phyloP scores from a whole-genome alignment of 1,284 basidiomycete species.

The Agroathelia rolfsii region DNA sequence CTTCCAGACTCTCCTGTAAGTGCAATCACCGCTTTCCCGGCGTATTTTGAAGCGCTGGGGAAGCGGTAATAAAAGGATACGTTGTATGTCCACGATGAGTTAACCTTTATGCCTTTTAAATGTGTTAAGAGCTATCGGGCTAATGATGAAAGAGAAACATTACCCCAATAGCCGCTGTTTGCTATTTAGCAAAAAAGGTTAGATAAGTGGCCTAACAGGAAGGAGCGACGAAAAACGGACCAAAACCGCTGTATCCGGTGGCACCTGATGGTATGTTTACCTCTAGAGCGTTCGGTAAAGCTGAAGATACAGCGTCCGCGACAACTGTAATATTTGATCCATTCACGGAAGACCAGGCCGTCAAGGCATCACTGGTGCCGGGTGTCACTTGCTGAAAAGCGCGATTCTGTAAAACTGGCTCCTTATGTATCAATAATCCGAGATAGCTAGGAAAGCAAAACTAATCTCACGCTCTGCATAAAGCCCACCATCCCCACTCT shows the following conservation, averaged over 20 bases:
- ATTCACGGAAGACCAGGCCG: constrained; percentile 45
- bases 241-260: constrained; percentile 41
- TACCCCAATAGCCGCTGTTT: constrained; percentile 54
- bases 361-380: constrained; percentile 40
- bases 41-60: constrained; percentile 35
- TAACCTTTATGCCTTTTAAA: constrained; percentile 49
- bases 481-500: constrained; percentile 53
- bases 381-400: constrained; percentile 50
- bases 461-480: constrained; percentile 42
- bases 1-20: constrained; percentile 34
- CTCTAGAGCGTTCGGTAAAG: constrained; percentile 55
- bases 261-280: constrained; percentile 36
- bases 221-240: too few species aligned
- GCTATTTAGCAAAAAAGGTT: too few species aligned
- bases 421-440: neutral
- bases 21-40: constrained; percentile 32
- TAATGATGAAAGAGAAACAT: too few species aligned
- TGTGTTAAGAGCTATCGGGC: constrained; percentile 3
- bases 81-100: constrained; percentile 45
- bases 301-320: constrained; percentile 43
- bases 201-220: too few species aligned
- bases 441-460: too few species aligned
- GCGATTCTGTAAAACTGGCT: constrained; percentile 44
- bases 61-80: constrained; percentile 60
- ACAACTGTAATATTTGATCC: constrained; percentile 42